Percentiles rank a stretch among this genome's conserved stretches.
These are phyloP conservation scores for Triticum monococcum DNA, from an alignment of 176 grass and related monocot genomes.

Conservation along the genomic window DNA sequence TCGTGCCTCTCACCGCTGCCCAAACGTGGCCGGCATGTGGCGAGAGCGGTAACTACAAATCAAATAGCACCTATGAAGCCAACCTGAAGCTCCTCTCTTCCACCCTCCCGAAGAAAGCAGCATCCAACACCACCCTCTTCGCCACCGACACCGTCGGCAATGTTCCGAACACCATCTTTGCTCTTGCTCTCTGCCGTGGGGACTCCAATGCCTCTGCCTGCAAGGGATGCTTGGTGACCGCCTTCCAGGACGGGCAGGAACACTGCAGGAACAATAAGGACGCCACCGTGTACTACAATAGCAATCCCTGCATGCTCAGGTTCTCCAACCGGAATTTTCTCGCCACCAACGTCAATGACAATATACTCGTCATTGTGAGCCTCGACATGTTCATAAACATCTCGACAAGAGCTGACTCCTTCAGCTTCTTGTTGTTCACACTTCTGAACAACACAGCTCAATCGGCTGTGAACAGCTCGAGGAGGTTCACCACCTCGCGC, in stretches of 20 bases:
- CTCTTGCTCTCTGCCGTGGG: conserved; percentile 42
- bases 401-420: not conserved
- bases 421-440: not conserved
- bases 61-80: conserved; percentile 31
- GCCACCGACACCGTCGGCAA: not conserved
- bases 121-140: conserved; percentile 20
- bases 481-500: conserved; percentile 22
- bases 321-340: conserved; percentile 47
- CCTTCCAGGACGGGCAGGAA: conserved; percentile 1
- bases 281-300: conserved; percentile 7
- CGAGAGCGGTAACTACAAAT: conserved; percentile 23
- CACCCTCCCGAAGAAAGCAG: conserved; percentile 5
- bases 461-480: conserved; percentile 6
- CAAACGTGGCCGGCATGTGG: not conserved
- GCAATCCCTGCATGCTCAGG: conserved; percentile 32
- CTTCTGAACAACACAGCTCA: conserved; percentile 23
- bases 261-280: not conserved
- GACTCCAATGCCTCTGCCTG: conserved; percentile 26
- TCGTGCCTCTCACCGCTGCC: not conserved
- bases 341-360: not conserved
- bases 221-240: not conserved
- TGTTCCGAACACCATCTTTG: conserved; percentile 6
- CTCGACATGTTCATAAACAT: not conserved
- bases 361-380: not conserved
- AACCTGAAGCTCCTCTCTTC: conserved; percentile 39